Evolutionary conservation across 2,329 filamentous ascomycete genomes (phyloP).

Genomic region (Xenoacremonium recifei): DNA sequence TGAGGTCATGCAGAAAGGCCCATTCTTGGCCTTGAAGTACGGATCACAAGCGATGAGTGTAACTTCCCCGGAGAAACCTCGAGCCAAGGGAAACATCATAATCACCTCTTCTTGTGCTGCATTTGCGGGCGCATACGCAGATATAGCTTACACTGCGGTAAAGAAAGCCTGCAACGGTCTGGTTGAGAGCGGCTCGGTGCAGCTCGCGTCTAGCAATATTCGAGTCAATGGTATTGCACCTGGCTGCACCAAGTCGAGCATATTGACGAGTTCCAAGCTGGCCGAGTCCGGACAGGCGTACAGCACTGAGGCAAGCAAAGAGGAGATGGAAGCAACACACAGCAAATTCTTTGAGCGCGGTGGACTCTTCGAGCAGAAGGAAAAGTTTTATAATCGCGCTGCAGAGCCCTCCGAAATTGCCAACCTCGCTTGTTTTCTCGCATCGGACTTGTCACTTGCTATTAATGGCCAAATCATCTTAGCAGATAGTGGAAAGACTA

Average conservation of each 20-base stretch:
- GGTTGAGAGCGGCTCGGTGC: constrained; percentile 7
- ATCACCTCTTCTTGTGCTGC: constrained; percentile 14
- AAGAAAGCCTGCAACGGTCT: neutral
- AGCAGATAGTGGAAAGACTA: neutral
- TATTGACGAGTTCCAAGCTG: neutral
- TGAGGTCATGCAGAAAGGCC: constrained; percentile 11
- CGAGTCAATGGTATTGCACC: constrained; percentile 15
- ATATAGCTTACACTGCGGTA: constrained; percentile 8
- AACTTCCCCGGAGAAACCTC: constrained; percentile 5
- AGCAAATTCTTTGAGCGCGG: neutral
- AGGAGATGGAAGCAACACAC: neutral
- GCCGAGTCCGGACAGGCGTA: neutral
- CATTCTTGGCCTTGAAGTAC: constrained; percentile 18
- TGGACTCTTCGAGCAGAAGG: neutral
- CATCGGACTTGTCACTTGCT: neutral
- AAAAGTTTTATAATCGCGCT: neutral
- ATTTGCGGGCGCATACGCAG: constrained; percentile 4
- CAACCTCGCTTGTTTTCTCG: neutral
- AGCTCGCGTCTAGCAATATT: constrained; percentile 9
- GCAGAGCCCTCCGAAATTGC: neutral
- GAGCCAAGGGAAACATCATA: constrained; percentile 13
- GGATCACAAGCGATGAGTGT: constrained; percentile 15
- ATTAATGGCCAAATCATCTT: neutral
- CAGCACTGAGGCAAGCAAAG: neutral
- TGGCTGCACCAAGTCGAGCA: constrained; percentile 8